Evolutionary conservation across 2,329 filamentous ascomycete genomes (phyloP), one percentile per base, ranked within the genome.

Genomic region (Claviceps arundinis): DNA sequence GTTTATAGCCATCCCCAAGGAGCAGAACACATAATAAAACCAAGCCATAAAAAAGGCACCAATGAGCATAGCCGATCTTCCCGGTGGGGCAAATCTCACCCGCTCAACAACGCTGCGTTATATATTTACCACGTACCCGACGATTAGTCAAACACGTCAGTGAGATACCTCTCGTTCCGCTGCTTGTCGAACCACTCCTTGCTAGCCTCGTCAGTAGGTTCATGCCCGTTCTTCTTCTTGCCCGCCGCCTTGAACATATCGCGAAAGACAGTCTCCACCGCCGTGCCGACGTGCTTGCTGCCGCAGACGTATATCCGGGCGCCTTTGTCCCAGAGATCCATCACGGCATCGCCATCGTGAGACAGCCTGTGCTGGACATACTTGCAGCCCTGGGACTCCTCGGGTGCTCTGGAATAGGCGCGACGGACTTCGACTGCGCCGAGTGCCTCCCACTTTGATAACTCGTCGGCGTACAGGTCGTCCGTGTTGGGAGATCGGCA

Each of bases 301-400:
- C 84, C 84, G 61, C 84, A 88, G 2, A 86, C 75, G 59, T 78
- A 87, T 0, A 84, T 66, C 59, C 76, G 76, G 0, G 81, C 73
- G 4, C 70, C 73, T 8, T 61, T 55, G 5, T 64, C 54, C 71
- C 71, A 76, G 19, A 73, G 59, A 22, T 62, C 56, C 14, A 60
- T 55, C 2, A 73, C 56, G 41, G 70, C 66, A 2, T 66, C 60
- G 5, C 63, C 57, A 50, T 72, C 65, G 3, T 60, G 63, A 9
- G 58, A 62, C 50, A 77, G 53, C 5, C 69, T 60, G 46, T 77
- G 68, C 62, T 76, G 73, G 13, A 76, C 73, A 55, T 75, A 73
- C 56, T 62, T 65, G 56, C 66, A 77, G 0, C 75, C 78, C 5
- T 71, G 64, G 0, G 74, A 74, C 50, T 65, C 64, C 5, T 72